These are phyloP conservation scores for Pholiota molesta DNA, from an alignment of 768 basidiomycete species.

Conservation along the genomic window DNA sequence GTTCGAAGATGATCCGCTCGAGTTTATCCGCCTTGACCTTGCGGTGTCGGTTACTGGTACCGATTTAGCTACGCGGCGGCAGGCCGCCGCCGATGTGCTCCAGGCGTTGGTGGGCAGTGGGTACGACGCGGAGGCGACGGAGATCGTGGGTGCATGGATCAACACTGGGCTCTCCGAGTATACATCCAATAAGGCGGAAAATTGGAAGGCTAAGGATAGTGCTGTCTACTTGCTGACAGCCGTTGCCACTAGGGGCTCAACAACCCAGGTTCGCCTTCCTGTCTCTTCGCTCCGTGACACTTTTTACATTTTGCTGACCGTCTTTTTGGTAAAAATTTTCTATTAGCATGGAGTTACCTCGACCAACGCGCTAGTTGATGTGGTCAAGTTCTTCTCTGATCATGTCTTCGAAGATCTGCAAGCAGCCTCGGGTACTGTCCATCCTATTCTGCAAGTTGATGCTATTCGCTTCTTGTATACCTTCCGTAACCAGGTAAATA, in stretches of 20 bases:
- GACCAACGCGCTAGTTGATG: conserved; percentile 88
- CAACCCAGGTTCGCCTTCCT: conserved; percentile 63
- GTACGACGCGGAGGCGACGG: conserved; percentile 84
- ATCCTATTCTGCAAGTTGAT: conserved; percentile 93
- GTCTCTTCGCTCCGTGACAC: not conserved
- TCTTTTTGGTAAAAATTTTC: not conserved
- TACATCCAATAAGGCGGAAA: conserved; percentile 53
- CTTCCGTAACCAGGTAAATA: conserved; percentile 89
- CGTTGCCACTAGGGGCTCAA: conserved; percentile 87
- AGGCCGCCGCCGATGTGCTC: conserved; percentile 95
- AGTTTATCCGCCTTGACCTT: conserved; percentile 89
- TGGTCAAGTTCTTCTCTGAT: conserved; percentile 94
- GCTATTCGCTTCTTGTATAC: conserved; percentile 94
- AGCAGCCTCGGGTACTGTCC: conserved; percentile 64
- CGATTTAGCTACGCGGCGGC: conserved; percentile 84
- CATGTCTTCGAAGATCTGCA: conserved; percentile 88
- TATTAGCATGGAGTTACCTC: conserved; percentile 89
- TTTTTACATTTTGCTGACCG: conserved; percentile 7
- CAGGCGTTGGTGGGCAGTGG: conserved; percentile 85
- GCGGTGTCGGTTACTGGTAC: conserved; percentile 61
- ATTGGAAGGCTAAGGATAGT: conserved; percentile 93
- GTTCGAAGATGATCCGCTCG: conserved; percentile 96
- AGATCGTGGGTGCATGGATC: conserved; percentile 87
- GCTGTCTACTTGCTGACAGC: conserved; percentile 95
- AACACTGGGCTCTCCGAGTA: conserved; percentile 73